Base-by-base conservation (phyloP, 805 yeast species). In the Candida succiphila region DNA sequence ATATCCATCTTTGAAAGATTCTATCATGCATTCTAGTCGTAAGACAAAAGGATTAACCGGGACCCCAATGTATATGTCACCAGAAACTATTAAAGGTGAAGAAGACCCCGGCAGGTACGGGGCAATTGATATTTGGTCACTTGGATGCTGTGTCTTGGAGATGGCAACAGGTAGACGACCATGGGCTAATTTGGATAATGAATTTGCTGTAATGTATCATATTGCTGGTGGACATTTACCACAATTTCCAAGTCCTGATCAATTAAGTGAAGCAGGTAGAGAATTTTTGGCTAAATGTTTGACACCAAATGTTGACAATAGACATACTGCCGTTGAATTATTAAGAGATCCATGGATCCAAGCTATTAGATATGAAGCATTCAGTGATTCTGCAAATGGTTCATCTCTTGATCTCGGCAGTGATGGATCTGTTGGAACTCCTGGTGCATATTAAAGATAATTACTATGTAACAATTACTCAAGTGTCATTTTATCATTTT, bases 31-130 rank as follows among this genome's bases (percentile, higher is more conserved):
- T 20, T 35, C 50, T 4, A 48, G 48, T 8, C 40, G 48, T 22
- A 51, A 49, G 31, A 46, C 54, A 4, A 51, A 52, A 35, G 51
- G 47, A 12, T 68, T 82, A 65, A 78, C 94, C 2, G 98, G 98
- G 26, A 92, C 98, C 0, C 97, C 97, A 13, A 92, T 89, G 96
- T 92, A 92, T 59, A 89, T 92, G 97, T 86, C 97, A 0, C 98
- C 98, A 0, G 98, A 92, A 49, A 83, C 85, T 0, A 85, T 92
- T 37, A 84, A 92, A 2, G 96, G 96, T 2, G 65, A 72, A 5
- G 65, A 72, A 5, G 56, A 67, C 1, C 51, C 69, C 1, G 80
- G 78, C 23, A 62, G 65, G 35, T 72, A 67, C 42, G 88, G 88
- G 3, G 75, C 78, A 3, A 70, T 65, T 37, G 98, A 92, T 59